These are phyloP conservation scores for Sporisorium sorghi DNA, from an alignment of 1,284 basidiomycete species.

Conservation along the genomic window DNA sequence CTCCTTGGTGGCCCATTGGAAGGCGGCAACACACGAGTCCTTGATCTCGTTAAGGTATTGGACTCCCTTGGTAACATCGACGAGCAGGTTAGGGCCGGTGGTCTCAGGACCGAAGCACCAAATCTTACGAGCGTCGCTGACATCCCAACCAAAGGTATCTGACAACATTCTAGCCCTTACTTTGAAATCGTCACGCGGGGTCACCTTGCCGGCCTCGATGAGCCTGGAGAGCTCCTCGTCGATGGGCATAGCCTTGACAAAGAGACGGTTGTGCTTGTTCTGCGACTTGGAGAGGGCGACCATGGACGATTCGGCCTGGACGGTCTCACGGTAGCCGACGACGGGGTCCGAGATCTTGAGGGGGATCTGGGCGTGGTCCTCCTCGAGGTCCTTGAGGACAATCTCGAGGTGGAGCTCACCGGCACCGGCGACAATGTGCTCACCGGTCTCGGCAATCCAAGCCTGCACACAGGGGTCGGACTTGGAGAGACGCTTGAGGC, in stretches of 20 bases:
- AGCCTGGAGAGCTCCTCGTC: constrained; percentile 93
- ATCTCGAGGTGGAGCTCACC: constrained; percentile 99
- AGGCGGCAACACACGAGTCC: constrained; percentile 98
- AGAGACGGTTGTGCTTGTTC: constrained; percentile 99
- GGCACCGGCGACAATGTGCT: constrained; percentile 99
- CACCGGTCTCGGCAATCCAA: constrained; percentile 90
- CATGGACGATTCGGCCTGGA: constrained; percentile 94
- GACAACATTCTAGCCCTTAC: constrained; percentile 92
- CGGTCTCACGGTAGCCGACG: constrained; percentile 97
- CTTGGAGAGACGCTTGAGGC: constrained; percentile 99
- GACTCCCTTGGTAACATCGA: constrained; percentile 99
- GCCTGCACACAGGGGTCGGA: constrained; percentile 99
- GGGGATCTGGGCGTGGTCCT: constrained; percentile 99
- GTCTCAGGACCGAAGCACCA: constrained; percentile 99
- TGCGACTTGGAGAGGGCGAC: constrained; percentile 98
- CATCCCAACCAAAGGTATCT: constrained; percentile 98
- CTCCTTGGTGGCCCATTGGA: constrained; percentile 92
- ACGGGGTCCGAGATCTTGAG: constrained; percentile 99
- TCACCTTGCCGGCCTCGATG: constrained; percentile 89
- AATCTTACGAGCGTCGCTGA: constrained; percentile 98
- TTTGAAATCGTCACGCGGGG: constrained; percentile 97
- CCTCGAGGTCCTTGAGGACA: constrained; percentile 99
- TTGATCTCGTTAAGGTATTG: constrained; percentile 86
- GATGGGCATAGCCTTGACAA: constrained; percentile 89
- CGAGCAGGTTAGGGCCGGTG: constrained; percentile 94